Base-by-base conservation (phyloP, 345 rosid genomes). In the Streptanthus diversifolius region DNA sequence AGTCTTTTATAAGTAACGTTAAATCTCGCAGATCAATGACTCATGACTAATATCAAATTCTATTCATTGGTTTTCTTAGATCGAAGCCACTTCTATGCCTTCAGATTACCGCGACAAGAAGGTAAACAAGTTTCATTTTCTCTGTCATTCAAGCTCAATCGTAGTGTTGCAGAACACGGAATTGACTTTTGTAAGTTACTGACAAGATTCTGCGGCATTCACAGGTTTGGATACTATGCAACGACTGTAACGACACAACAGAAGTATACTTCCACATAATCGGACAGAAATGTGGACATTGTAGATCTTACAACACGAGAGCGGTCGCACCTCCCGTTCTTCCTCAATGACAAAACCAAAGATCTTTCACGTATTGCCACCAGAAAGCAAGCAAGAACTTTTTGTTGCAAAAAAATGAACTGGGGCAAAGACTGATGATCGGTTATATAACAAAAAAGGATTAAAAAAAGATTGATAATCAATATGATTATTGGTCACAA, bases 141-240 rank as follows among this genome's bases (percentile, higher is more conserved):
- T 71, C 72, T 48, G 58, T 55, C 59, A 24, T 7, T 40, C 15
- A 3, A 21, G 24, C 51, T 45, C 51, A 45, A 45, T 45, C 51
- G 4, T 7, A 18, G 29, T 36, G 15, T 36, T 36, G 29, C 5
- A 41, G 2, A n/a, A n/a, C 3, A 8, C 12, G 5, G 39, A 30
- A 13, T 41, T 58, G 25, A 57, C 32, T n/a, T n/a, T n/a, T n/a
- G n/a, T n/a, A 64, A 47, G 14, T 25, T 51, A 24, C 41, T 69
- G 55, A 76, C 22, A 44, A 19, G 22, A 5, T 45, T 9, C 3
- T 66, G 21, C 1, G 18, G 19, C 30, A 36, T 10, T 74, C 74
- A 80, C 86, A 95, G 99, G 93, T 95, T 36, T 95, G 99, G 99
- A 90, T 95, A 71, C 85, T 95, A 15, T 95, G 99, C 72, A 95